Evolutionary conservation across 2,329 filamentous ascomycete species (phyloP), one percentile per base, ranked within the genome.

Genomic region (Neocucurbitaria cava): DNA sequence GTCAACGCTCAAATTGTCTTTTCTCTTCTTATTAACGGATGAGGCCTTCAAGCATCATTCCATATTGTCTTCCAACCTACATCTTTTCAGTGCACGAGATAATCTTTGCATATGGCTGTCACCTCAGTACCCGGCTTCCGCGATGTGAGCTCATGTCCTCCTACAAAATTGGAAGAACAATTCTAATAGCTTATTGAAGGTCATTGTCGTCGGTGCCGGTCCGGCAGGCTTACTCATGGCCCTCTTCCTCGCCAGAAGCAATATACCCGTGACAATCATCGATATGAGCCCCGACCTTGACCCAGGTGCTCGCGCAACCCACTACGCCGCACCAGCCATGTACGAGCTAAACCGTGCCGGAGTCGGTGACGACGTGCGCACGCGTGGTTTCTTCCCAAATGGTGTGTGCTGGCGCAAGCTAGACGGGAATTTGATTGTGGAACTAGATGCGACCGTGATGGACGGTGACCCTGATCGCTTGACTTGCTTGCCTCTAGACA

Each of bases 241-340:
- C 28, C 75, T 85, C 5, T 77, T 85, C 1, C 78, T 85, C 11
- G 76, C 81, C 11, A 78, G 80, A 58, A 72, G 78, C 38, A 73
- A 78, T 41, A 82, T 85, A 41, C 65, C 73, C 10, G 78, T 81
- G 18, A 78, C 78, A 10, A 72, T 85, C 8, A 74, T 87, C 41
- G 85, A 88, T 58, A 79, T 79, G 3, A 76, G 78, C 1, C 65
- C 78, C 18, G 73, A 78, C 35, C 76, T 87, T 17, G 83, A 86
- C 72, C 74, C 81, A 47, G 81, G 83, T 46, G 85, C 85, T 0
- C 82, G 85, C 11, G 85, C 85, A 11, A 82, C 84, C 0, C 83
- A 86, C 69, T 87, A 86, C 66, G 82, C 80, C 2, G 76, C 81
- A 0, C 77, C 83, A 0, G 84, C 83, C 1, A 80, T 84, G 38